Evolutionary conservation across 1,284 basidiomycete species (phyloP).

Genomic region (Vanrija sp.): DNA sequence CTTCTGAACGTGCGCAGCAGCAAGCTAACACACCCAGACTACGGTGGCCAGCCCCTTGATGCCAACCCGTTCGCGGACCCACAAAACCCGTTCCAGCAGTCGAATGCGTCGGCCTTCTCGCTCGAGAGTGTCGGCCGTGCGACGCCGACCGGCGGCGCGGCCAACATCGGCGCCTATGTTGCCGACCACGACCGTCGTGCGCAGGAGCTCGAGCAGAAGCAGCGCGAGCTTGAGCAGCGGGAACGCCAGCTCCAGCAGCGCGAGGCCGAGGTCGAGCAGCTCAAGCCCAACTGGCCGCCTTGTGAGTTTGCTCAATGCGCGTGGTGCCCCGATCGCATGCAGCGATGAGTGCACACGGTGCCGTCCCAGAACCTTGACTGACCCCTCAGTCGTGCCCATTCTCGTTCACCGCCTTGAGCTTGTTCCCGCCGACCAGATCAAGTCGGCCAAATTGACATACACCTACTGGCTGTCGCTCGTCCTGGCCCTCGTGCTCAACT

Average conservation of each 20-base stretch:
- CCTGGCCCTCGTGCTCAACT: conserved; percentile 77
- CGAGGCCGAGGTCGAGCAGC: conserved; percentile 28
- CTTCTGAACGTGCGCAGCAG: no score
- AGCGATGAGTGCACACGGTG: no score
- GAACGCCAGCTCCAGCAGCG: conserved; percentile 30
- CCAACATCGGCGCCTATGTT: conserved; percentile 18
- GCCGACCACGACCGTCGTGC: conserved; percentile 20
- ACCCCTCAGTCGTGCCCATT: conserved; percentile 73
- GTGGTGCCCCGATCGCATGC: not conserved
- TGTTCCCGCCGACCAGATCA: conserved; percentile 80
- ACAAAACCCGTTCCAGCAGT: conserved; percentile 36
- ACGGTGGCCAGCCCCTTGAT: conserved; percentile 6
- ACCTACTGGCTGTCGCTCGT: conserved; percentile 80
- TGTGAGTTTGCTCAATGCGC: conserved; percentile 29
- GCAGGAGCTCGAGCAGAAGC: conserved; percentile 32
- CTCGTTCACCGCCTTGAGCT: conserved; percentile 87
- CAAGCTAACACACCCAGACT: no score
- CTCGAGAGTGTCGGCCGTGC: conserved; percentile 24
- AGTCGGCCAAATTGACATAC: conserved; percentile 75
- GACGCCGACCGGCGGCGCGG: conserved; percentile 15
- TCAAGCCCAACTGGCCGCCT: conserved; percentile 48
- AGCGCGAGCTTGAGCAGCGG: conserved; percentile 34
- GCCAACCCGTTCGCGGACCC: conserved; percentile 38
- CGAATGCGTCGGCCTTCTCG: conserved; percentile 41
- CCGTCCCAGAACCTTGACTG: not conserved